Percentiles rank a stretch among this genome's conserved stretches.
Conservation (phyloP, 768 basidiomycete species). For the Termitomyces sp. region DNA sequence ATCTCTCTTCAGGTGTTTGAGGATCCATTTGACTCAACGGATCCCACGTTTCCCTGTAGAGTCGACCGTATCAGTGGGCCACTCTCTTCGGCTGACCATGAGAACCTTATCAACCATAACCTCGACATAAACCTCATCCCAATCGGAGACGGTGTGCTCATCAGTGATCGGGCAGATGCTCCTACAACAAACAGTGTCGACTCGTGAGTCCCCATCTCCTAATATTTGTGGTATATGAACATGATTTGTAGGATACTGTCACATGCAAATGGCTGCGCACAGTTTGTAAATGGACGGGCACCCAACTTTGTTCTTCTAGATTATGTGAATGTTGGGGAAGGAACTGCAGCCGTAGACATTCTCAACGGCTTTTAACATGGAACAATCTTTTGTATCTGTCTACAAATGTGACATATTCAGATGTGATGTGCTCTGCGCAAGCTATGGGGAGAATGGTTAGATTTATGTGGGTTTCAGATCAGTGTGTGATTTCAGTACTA, state of each 20-base stretch:
- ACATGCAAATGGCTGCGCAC: slow-evolving; percentile 38
- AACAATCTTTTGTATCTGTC: too few species aligned
- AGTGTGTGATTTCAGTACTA: too few species aligned
- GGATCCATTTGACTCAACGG: slow-evolving; percentile 3
- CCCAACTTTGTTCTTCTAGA: slow-evolving; percentile 53
- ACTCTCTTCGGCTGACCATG: slow-evolving; percentile 4
- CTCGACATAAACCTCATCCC: slow-evolving; percentile 37
- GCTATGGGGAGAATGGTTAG: too few species aligned
- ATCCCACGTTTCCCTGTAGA: slow-evolving; percentile 1
- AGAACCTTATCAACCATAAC: slow-evolving; percentile 48
- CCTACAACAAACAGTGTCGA: slow-evolving; percentile 31
- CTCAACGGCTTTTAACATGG: slow-evolving; percentile 34
- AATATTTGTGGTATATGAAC: neutral
- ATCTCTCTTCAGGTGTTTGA: slow-evolving; percentile 1
- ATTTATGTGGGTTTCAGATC: too few species aligned
- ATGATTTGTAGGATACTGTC: slow-evolving; percentile 27
- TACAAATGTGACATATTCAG: too few species aligned
- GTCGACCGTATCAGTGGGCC: slow-evolving; percentile 5
- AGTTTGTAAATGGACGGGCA: slow-evolving; percentile 36
- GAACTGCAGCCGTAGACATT: slow-evolving; percentile 33
- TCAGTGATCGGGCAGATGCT: slow-evolving; percentile 33
- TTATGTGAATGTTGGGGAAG: slow-evolving; percentile 45
- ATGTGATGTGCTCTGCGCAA: too few species aligned
- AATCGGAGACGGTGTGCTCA: slow-evolving; percentile 25
- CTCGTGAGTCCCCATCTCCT: slow-evolving; percentile 23